Conservation (phyloP, 2,329 filamentous ascomycete genomes). For the Balansia obtecta region DNA sequence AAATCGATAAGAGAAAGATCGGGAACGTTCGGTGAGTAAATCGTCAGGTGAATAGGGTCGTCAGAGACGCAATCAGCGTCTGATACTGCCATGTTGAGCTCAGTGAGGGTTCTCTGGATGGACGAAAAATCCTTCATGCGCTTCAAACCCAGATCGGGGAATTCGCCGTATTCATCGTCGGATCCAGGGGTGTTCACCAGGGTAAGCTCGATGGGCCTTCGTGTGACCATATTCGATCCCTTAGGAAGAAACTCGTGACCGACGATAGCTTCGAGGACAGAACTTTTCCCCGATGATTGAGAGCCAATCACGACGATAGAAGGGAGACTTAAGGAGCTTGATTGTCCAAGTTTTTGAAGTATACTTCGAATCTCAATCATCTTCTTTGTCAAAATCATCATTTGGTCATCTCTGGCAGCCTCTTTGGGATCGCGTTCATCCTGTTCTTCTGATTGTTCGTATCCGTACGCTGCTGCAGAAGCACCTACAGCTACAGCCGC, state of each 20-base stretch:
- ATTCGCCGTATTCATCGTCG: constrained; percentile 85
- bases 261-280: constrained; percentile 90
- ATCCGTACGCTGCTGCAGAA: constrained; percentile 66
- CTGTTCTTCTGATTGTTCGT: constrained; percentile 56
- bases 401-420: constrained; percentile 81
- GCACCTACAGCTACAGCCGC: constrained; percentile 56
- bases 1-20: constrained; percentile 93
- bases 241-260: constrained; percentile 97
- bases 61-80: constrained; percentile 88
- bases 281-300: constrained; percentile 96
- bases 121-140: constrained; percentile 86
- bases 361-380: constrained; percentile 98
- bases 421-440: constrained; percentile 49
- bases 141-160: constrained; percentile 78
- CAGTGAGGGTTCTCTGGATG: constrained; percentile 86
- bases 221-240: constrained; percentile 96
- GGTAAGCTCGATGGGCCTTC: constrained; percentile 89
- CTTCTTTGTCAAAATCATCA: constrained; percentile 98
- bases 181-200: constrained; percentile 88
- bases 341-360: constrained; percentile 83
- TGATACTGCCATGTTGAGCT: constrained; percentile 86
- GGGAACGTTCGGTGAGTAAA: constrained; percentile 90
- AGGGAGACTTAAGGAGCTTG: constrained; percentile 72
- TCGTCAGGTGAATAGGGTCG: constrained; percentile 89
- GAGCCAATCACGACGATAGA: constrained; percentile 99